Evolutionary conservation across 805 yeast genomes (phyloP).

Genomic region (Candida ovalis): DNA sequence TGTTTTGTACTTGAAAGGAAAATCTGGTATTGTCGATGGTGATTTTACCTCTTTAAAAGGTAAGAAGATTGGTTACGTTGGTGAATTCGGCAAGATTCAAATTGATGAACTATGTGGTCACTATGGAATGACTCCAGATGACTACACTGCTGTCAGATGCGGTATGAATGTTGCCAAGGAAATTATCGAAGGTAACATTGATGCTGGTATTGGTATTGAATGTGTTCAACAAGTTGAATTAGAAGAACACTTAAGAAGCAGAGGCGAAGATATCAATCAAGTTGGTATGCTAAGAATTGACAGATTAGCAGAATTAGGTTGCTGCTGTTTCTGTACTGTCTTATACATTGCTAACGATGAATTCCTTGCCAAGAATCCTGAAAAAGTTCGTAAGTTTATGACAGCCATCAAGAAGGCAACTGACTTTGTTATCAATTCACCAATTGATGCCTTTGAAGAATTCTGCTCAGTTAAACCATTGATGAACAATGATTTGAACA

Average conservation of each 20-base stretch:
- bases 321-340: constrained; percentile 57
- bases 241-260: constrained; percentile 43
- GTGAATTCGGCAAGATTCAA: constrained; percentile 58
- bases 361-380: constrained; percentile 44
- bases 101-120: constrained; percentile 52
- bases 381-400: constrained; percentile 41
- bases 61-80: constrained; percentile 52
- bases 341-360: constrained; percentile 50
- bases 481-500: constrained; percentile 38
- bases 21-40: constrained; percentile 40
- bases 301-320: constrained; percentile 51
- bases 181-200: constrained; percentile 51
- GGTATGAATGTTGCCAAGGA: constrained; percentile 58
- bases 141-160: constrained; percentile 55
- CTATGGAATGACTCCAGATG: constrained; percentile 52
- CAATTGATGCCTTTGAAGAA: constrained; percentile 43
- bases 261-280: constrained; percentile 41
- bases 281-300: constrained; percentile 57
- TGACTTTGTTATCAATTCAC: constrained; percentile 41
- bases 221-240: constrained; percentile 57
- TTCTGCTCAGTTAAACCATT: constrained; percentile 46
- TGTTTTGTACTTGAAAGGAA: constrained; percentile 45
- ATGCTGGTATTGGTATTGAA: constrained; percentile 58
- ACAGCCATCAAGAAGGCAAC: constrained; percentile 49
- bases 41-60: constrained; percentile 52